Conservation (phyloP, 179 eudicot species). For the Camellia oleifera region DNA sequence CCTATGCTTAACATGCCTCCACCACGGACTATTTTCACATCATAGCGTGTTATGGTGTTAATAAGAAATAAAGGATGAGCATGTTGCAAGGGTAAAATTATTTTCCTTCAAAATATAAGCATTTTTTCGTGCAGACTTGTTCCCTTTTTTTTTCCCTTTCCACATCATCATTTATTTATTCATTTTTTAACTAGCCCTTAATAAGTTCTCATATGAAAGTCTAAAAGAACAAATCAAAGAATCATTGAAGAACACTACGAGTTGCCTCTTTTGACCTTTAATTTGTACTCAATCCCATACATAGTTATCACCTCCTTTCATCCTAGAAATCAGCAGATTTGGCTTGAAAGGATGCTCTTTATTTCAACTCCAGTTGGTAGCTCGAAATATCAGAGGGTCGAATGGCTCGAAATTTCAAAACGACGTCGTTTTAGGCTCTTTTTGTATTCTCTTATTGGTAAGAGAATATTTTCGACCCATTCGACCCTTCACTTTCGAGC, state of each 20-base stretch:
- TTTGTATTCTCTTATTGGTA: no score
- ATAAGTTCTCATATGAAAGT: neutral
- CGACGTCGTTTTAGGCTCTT: no score
- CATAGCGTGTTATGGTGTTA: neutral
- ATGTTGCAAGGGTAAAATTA: neutral
- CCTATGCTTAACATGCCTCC: neutral
- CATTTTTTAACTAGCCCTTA: neutral
- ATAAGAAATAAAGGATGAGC: neutral
- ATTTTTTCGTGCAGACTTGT: neutral
- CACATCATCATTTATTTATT: neutral
- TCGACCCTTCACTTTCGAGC: no score
- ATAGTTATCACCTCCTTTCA: neutral
- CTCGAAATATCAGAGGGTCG: no score
- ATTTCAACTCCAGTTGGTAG: neutral
- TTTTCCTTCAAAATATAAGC: neutral
- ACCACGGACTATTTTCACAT: neutral
- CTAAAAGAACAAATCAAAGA: neutral
- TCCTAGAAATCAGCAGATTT: conserved; percentile 1
- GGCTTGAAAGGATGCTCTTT: neutral
- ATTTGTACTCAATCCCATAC: neutral
- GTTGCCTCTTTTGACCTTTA: neutral
- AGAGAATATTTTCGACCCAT: no score
- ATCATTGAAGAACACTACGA: neutral
- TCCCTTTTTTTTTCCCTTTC: neutral
- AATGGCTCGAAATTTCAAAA: no score